phyloP scores from a whole-genome alignment of 2,329 filamentous ascomycete species.

The Didymella exigua region DNA sequence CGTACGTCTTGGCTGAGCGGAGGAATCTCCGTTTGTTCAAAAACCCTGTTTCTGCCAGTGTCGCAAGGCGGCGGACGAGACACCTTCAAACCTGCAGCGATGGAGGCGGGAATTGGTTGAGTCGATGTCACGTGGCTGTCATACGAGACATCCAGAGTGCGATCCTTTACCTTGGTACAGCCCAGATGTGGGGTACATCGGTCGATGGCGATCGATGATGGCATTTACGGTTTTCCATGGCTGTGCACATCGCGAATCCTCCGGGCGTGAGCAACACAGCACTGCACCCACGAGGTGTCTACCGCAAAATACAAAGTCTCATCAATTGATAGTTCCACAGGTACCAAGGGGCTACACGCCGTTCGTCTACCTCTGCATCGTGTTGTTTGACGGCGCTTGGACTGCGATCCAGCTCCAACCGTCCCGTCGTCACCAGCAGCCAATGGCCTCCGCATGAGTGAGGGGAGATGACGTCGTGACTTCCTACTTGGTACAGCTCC shows the following conservation, averaged over 20 bases:
- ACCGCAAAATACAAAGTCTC: background rate
- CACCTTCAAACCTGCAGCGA: conserved; percentile 5
- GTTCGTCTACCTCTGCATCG: conserved; percentile 9
- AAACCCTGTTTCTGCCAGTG: conserved; percentile 14
- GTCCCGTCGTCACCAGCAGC: conserved; percentile 14
- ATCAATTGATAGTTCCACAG: background rate
- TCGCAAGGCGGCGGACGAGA: conserved; percentile 14
- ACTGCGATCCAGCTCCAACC: conserved; percentile 12
- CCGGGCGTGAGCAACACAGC: background rate
- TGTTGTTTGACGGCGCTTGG: conserved; percentile 14
- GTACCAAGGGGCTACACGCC: background rate
- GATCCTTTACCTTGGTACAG: conserved; percentile 16
- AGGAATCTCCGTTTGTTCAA: background rate
- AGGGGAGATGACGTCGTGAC: conserved; percentile 39
- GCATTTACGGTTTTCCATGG: conserved; percentile 13
- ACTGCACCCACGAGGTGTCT: background rate
- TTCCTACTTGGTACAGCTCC: conserved; percentile 35
- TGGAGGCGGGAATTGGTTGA: conserved; percentile 11
- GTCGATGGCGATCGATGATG: conserved; percentile 15
- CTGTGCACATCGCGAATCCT: conserved; percentile 7
- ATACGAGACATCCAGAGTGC: conserved; percentile 13
- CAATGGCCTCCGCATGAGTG: conserved; percentile 31
- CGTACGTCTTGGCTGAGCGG: background rate
- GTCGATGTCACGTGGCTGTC: conserved; percentile 14
- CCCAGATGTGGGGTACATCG: conserved; percentile 13